Evolutionary conservation across 2,329 filamentous ascomycete genomes (phyloP), one percentile per base, ranked within the genome.

Genomic region (Dendryphion nanum): DNA sequence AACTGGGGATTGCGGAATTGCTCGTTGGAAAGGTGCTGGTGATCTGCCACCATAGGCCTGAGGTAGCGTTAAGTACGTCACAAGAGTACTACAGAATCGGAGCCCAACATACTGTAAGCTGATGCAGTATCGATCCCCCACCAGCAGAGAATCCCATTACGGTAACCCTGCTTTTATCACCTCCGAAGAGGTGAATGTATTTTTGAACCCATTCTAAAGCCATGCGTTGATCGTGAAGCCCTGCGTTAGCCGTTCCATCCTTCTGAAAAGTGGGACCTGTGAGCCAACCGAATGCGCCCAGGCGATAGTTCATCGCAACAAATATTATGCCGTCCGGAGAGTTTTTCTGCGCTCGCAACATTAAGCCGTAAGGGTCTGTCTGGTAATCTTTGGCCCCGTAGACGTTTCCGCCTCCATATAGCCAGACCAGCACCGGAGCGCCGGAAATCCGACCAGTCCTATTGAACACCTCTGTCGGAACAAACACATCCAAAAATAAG

Each of bases 91-190:
- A n/a, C n/a, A n/a, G n/a, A n/a, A n/a, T n/a, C n/a, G n/a, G n/a
- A n/a, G n/a, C n/a, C n/a, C n/a, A 10, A 31, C 29, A 12, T 31
- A 31, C 29, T 10, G 75, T 79, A 42, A 79, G 72, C 38, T 80
- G 76, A 47, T 79, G 75, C 59, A 77, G 68, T 39, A 81, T 70
- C 3, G 69, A 74, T 0, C 74, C 75, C 6, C 66, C 76, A 18
- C 77, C 76, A 6, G 77, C 42, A 74, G 59, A 4, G 75, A 75
- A 14, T 38, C 32, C 66, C 18, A 46, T 45, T n/a, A 68, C 42
- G 2, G 57, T 61, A 2, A 61, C 55, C 18, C 39, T 35, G 2
- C n/a, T 13, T 5, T 68, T 50, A 41, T 79, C 71, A 5, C 76
- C 76, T 4, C 76, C 75, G 46, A 79, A 79, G 2, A 68, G 55